These are phyloP conservation scores for Raddia distichophylla DNA, from an alignment of 176 grass and related monocot genomes.

Conservation along the genomic window DNA sequence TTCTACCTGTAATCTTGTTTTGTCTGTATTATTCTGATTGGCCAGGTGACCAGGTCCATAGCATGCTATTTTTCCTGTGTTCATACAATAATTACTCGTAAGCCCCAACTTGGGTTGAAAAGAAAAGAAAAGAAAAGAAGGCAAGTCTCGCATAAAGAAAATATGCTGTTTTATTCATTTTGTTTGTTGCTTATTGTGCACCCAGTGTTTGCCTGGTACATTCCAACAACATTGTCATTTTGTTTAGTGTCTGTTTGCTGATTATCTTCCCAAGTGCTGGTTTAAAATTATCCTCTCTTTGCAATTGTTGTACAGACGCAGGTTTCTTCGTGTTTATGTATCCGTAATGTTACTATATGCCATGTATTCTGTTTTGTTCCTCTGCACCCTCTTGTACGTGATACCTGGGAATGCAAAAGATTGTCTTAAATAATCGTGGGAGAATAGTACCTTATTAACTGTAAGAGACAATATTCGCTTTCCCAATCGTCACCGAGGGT, in stretches of 20 bases:
- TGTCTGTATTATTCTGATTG: conserved; percentile 45
- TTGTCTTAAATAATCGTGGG: not conserved
- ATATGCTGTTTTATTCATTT: not conserved
- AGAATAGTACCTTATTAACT: not conserved
- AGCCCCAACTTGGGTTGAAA: conserved; percentile 20
- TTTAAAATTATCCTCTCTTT: not conserved
- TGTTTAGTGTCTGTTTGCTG: not conserved
- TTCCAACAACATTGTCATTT: not conserved
- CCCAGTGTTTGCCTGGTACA: not conserved
- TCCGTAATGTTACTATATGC: not conserved
- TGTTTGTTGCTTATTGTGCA: conserved; percentile 1
- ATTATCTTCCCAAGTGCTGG: not conserved
- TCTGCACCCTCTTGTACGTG: not conserved
- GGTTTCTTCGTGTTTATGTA: not conserved
- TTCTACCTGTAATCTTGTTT: conserved; percentile 43
- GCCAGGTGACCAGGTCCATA: conserved; percentile 39
- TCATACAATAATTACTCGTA: conserved; percentile 26
- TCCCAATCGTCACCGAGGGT: not conserved
- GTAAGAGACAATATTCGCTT: not conserved
- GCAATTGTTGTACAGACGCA: not conserved
- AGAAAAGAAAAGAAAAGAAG: not conserved
- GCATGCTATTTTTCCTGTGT: conserved; percentile 34
- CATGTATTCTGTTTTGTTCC: not conserved
- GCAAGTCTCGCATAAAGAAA: conserved; percentile 31
- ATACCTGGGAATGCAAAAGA: not conserved